Evolutionary conservation across 441 rosid species (phyloP), one percentile per base, ranked within the genome.

Genomic region (Bruguiera hainesii): DNA sequence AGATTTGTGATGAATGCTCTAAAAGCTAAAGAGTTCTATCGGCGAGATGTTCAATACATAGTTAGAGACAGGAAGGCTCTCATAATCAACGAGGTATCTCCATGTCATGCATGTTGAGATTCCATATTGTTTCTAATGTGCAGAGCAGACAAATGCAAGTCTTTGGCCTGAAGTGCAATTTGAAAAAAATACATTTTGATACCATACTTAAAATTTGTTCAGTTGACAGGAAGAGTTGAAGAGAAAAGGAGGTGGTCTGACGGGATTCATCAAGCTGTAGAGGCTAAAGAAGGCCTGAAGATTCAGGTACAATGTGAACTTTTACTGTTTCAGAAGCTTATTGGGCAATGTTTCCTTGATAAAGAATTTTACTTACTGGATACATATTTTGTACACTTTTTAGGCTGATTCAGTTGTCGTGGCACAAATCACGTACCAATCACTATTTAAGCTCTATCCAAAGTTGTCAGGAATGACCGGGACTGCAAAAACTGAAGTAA

Each of bases 381-480:
- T 42, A 25, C n/a, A 9, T 29, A 28, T 51, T 61, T 53, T 68
- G 1, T 62, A 31, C 25, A 64, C 67, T 20, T 61, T 49, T 51
- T 78, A 93, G 98, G 97, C 97, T 73, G 97, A 89, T 83, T 86
- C 98, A 48, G 87, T 94, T 77, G 96, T 91, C 65, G 97, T 91
- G 74, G 98, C 98, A 46, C 98, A 94, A 88, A 94, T 94, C 68
- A 94, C 98, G 26, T 94, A 94, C 70, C 98, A 94, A 76, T 94
- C 98, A 13, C 84, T 94, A 79, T 94, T 94, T 78, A 94, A 94
- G 83, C 97, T 91, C 71, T 94, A 91, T 60, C 98, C 98, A 25
- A 91, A 94, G 89, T 85, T 94, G 64, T 89, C 97, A 3, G 98
- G 98, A 74, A 94, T 94, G 98, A 94, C 98, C 50, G 98, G 98